Conservation (phyloP, 257 asterid genomes). For the Solanum etuberosum region DNA sequence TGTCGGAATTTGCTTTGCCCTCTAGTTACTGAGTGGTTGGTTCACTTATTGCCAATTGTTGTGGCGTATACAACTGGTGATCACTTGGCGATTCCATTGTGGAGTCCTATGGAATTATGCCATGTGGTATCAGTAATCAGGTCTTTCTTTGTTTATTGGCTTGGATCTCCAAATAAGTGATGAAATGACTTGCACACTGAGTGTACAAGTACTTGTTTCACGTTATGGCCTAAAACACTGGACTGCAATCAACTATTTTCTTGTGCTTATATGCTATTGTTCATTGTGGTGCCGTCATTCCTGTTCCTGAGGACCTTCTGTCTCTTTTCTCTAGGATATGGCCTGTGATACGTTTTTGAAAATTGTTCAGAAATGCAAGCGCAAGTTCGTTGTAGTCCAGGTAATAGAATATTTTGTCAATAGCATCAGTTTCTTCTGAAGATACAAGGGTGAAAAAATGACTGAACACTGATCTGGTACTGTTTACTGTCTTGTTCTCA, state of each 20-base stretch:
- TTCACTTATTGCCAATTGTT: background rate
- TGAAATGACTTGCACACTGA: background rate
- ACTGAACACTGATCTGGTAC: background rate
- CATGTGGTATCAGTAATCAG: background rate
- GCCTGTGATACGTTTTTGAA: slow-evolving; percentile 97
- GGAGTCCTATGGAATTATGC: background rate
- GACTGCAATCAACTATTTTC: background rate
- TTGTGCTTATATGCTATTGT: background rate
- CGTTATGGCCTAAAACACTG: background rate
- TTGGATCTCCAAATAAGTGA: background rate
- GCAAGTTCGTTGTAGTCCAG: slow-evolving; percentile 87
- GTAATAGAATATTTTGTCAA: slow-evolving; percentile 8
- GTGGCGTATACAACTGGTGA: background rate
- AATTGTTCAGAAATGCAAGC: slow-evolving; percentile 97
- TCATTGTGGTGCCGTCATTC: background rate
- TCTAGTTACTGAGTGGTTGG: background rate
- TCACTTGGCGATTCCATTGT: background rate
- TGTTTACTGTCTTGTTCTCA: slow-evolving; percentile 17
- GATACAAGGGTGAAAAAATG: background rate
- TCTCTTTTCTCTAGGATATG: slow-evolving; percentile 62
- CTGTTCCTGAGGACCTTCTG: background rate
- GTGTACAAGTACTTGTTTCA: background rate
- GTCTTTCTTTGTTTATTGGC: background rate
- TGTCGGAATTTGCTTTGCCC: background rate
- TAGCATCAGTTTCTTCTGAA: background rate